Base-by-base conservation (phyloP, 495 filamentous ascomycete genomes). In the Rostrohypoxylon terebratum region DNA sequence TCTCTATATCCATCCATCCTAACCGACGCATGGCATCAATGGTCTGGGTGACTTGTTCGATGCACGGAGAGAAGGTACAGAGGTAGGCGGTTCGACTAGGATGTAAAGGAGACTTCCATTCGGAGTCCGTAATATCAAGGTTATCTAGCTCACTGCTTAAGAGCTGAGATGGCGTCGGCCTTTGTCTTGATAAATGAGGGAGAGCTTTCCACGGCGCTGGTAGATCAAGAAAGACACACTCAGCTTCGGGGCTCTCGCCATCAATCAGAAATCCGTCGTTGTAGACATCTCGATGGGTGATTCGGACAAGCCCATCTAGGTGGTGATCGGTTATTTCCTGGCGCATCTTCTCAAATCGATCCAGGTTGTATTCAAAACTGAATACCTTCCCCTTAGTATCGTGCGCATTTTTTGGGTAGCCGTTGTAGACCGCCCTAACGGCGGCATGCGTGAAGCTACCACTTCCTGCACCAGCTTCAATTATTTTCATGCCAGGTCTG, bases 21-120 rank as follows among this genome's bases (percentile, higher is more conserved):
- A 92, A 82, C 31, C 89, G 84, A 44, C 94, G 91, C 76, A 99
- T 86, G 1, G 86, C 84, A 45, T 91, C 88, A 57, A 97, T 88
- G 0, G 96, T 98, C 40, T 88, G 87, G 33, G 91, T 91, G 8
- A 94, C 94, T 79, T 99, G 96, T 81, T 99, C 96, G 74, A 99
- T 94, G 78, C 96, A 99, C 0, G 96, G 96, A 7, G 91, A 94
- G 83, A 99, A 99, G 2, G 94, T 95, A 81, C 96, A 99, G 67
- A 99, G 82, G 67, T 93, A 86, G 18, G 88, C 87, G 1, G 92
- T 81, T 28, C 85, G 81, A 4, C 83, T 83, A 0, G 92, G 89
- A 68, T 94, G 89, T 3, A 99, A 85, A 0, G 93, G 89, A 0
- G 92, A 93, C 21, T 81, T 78, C 82, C 86, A 89, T 44, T 73